Conservation (phyloP, 2,329 filamentous ascomycete species). For the Zasmidium citrigriseum region DNA sequence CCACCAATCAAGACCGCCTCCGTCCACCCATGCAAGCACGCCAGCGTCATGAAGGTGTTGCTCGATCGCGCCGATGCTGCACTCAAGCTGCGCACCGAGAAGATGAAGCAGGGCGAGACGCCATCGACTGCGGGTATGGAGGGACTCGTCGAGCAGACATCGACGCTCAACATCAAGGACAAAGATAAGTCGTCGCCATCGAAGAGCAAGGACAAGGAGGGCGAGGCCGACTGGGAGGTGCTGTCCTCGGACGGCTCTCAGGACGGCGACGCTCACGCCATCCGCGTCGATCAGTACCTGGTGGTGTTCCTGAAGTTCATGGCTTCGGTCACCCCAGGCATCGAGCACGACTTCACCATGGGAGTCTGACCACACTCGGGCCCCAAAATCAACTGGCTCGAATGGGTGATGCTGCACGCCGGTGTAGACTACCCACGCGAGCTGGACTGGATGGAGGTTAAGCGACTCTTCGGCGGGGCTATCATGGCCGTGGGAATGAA, state of each 20-base stretch:
- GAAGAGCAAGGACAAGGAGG: slow-evolving; percentile 46
- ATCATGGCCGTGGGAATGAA: slow-evolving; percentile 33
- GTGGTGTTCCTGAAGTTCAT: slow-evolving; percentile 83
- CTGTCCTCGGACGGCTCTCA: slow-evolving; percentile 54
- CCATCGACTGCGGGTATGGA: slow-evolving; percentile 68
- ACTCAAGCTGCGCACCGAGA: slow-evolving; percentile 82
- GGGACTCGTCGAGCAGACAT: slow-evolving; percentile 80
- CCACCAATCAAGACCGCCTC: slow-evolving; percentile 93
- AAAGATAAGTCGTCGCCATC: slow-evolving; percentile 50
- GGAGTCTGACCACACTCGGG: slow-evolving; percentile 62
- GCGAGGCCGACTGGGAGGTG: slow-evolving; percentile 65
- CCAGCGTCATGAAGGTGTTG: slow-evolving; percentile 95
- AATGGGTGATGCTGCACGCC: slow-evolving; percentile 28
- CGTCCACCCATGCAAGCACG: slow-evolving; percentile 96
- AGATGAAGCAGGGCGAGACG: slow-evolving; percentile 61
- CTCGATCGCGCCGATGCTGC: slow-evolving; percentile 94
- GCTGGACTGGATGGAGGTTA: slow-evolving; percentile 33
- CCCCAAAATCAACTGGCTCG: slow-evolving; percentile 9
- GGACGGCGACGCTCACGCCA: slow-evolving; percentile 74
- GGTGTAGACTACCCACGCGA: slow-evolving; percentile 32
- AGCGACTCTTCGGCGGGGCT: slow-evolving; percentile 29
- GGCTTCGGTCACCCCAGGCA: slow-evolving; percentile 81
- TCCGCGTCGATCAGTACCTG: slow-evolving; percentile 84
- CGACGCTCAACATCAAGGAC: slow-evolving; percentile 56
- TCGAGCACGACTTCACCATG: slow-evolving; percentile 98